phyloP scores from a whole-genome alignment of 352 stramenopile species.

The Phytophthora hibernalis region DNA sequence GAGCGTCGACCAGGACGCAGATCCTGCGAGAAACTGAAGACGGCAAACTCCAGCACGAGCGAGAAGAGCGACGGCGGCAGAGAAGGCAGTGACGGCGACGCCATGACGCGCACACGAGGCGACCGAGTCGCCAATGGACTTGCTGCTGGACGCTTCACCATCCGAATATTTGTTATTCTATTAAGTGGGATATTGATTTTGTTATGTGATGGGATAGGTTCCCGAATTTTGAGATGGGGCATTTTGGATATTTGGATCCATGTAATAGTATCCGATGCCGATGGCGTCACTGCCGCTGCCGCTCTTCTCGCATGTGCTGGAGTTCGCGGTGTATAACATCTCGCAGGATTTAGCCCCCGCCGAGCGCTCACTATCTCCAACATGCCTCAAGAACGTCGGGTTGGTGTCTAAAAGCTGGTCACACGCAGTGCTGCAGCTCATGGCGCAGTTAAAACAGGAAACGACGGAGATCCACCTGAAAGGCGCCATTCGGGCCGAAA shows the following conservation, averaged over 20 bases:
- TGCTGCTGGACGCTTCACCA: constrained; percentile 16
- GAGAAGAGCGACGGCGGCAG: constrained; percentile 46
- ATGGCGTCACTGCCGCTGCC: not conserved
- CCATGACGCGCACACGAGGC: constrained; percentile 8
- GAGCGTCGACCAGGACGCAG: constrained; percentile 10
- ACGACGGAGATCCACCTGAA: not conserved
- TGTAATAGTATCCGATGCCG: no score
- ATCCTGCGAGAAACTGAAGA: constrained; percentile 28
- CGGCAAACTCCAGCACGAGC: constrained; percentile 40
- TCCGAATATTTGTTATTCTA: not conserved
- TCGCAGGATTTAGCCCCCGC: not conserved
- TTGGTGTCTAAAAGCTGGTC: not conserved
- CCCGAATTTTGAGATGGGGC: no score
- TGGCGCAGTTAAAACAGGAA: not conserved
- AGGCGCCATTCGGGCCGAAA: not conserved
- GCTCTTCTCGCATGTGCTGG: not conserved
- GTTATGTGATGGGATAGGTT: no score
- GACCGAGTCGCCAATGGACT: not conserved
- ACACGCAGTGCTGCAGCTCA: not conserved
- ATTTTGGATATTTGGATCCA: no score
- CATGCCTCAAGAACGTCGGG: not conserved
- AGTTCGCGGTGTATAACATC: not conserved
- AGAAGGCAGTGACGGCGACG: constrained; percentile 9
- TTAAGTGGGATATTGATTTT: no score
- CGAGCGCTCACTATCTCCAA: not conserved